Evolutionary conservation across 2,329 filamentous ascomycete genomes (phyloP).

Genomic region (Pseudogymnoascus sp.): DNA sequence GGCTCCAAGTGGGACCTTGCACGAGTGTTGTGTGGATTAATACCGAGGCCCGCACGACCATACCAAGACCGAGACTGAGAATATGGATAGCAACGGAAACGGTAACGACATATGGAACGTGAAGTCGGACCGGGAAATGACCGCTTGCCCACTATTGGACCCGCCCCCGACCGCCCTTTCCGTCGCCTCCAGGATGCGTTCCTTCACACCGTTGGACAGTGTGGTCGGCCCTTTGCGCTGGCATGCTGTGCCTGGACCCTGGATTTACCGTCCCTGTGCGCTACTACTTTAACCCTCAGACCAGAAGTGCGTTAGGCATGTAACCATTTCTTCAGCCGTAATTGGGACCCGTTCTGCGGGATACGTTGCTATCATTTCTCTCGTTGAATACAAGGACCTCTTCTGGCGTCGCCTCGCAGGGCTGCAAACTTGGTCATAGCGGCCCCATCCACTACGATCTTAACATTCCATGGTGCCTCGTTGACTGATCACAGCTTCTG

Average conservation of each 20-base stretch:
- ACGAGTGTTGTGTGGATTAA: neutral
- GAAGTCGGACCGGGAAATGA: slow-evolving; percentile 6
- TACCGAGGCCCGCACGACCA: slow-evolving; percentile 1
- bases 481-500: neutral
- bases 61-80: neutral
- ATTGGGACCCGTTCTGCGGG: neutral
- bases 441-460: slow-evolving; percentile 5
- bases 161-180: slow-evolving; percentile 6
- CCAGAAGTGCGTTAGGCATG: neutral
- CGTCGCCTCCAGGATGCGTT: slow-evolving; percentile 4
- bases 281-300: neutral
- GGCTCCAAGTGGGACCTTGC: slow-evolving; percentile 1
- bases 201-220: slow-evolving; percentile 7
- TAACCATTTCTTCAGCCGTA: neutral
- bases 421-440: slow-evolving; percentile 8
- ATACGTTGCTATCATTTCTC: neutral
- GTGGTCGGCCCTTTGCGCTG: neutral
- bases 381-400: neutral
- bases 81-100: neutral
- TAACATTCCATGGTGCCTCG: neutral
- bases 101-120: neutral
- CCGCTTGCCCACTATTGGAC: slow-evolving; percentile 8
- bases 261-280: neutral
- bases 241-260: slow-evolving; percentile 2
- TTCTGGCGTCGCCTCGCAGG: neutral